Evolutionary conservation across 1,284 basidiomycete genomes (phyloP), one percentile per base, ranked within the genome.

Genomic region (Naganishia albida): DNA sequence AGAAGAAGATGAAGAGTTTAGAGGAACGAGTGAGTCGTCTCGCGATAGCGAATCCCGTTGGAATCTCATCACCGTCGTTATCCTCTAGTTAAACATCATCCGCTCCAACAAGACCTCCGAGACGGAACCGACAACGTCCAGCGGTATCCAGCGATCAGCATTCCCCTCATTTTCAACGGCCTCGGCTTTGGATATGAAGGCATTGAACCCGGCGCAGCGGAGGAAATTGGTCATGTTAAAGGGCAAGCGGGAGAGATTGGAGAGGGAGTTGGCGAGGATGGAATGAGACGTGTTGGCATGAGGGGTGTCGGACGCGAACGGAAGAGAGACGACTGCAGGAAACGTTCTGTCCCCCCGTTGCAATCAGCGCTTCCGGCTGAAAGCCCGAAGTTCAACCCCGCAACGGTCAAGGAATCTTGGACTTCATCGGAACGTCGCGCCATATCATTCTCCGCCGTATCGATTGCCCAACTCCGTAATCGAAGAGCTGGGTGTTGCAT

Each of bases 221-320:
- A 67, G 74, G 38, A 76, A 76, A 65, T 65, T 77, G 7, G 72
- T 72, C 54, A 70, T 74, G 71, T 64, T 78, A 20, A 71, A 71
- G 66, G 72, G 70, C 23, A 77, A 74, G 65, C 59, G 77, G 44
- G 72, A 76, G 56, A 68, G 72, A 66, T 63, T 78, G 55, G 74
- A 77, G 70, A 71, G 70, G 67, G 77, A 80, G 67, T 62, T 70
- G 55, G 72, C 63, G 43, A 70, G 70, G 56, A 60, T 79, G 64
- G 52, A 49, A 38, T 55, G 16, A 53, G 26, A 20, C 43, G 25
- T 39, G 60, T n/a, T 42, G 4, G 4, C 6, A 34, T 34, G 6
- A 10, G 10, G 34, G 34, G 34, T 34, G 34, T 34, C 34, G 34
- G 34, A 34, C 6, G 10, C 34, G 34, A 34, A 4, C 4, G 34